phyloP scores from a whole-genome alignment of 2,329 filamentous ascomycete species.

The Phyllosticta citrichinensis region DNA sequence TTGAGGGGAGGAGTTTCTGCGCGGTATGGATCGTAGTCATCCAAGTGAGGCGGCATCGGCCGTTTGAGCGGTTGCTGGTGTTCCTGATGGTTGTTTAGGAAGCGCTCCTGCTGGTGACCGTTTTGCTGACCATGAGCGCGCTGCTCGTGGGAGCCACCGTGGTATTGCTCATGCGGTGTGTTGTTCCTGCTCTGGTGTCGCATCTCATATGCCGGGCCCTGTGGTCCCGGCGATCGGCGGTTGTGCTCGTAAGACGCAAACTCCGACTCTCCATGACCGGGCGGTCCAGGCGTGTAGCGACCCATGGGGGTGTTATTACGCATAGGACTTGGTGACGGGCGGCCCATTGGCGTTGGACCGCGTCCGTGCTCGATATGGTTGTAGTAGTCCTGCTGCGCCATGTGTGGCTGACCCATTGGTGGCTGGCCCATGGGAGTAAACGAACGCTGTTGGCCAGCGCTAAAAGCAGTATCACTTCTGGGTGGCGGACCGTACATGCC shows the following conservation, averaged over 20 bases:
- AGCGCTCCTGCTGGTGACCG: background rate
- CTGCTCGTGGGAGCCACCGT: background rate
- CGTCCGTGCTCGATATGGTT: conserved; percentile 12
- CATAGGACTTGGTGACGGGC: conserved; percentile 13
- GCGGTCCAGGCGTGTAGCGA: background rate
- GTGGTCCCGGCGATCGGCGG: conserved; percentile 18
- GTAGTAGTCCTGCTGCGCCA: conserved; percentile 6
- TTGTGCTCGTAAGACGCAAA: background rate
- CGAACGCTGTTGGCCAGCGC: conserved; percentile 1
- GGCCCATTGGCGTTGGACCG: conserved; percentile 24
- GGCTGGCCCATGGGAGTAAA: conserved; percentile 19
- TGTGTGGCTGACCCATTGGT: conserved; percentile 1
- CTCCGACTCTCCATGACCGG: background rate
- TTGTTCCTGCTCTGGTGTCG: background rate
- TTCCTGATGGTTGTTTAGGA: background rate
- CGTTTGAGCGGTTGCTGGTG: background rate
- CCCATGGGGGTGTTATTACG: conserved; percentile 7
- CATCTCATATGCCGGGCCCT: conserved; percentile 8
- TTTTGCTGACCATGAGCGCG: background rate
- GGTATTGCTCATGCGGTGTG: background rate
- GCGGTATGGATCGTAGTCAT: conserved; percentile 7
- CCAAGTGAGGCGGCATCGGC: background rate
- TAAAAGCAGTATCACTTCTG: conserved; percentile 3
- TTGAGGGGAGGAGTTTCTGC: background rate
- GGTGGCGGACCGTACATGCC: background rate